Percentiles rank a stretch among this genome's conserved stretches.
phyloP scores from a whole-genome alignment of 352 stramenopile species.

The Elongisporangium prolatum region DNA sequence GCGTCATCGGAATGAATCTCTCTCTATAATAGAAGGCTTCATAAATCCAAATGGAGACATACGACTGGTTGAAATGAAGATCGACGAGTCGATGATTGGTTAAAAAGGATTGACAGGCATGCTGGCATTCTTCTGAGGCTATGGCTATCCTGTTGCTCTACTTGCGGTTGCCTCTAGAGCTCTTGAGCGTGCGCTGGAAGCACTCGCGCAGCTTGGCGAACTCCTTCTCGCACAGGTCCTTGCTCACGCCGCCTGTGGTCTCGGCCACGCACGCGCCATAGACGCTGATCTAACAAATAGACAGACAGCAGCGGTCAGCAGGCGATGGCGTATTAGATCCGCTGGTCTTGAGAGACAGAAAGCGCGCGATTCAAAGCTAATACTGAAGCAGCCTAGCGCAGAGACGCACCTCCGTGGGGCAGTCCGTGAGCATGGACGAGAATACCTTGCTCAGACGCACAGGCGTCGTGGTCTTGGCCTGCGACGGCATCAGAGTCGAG shows the following conservation, averaged over 20 bases:
- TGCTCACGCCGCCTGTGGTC: constrained; percentile 45
- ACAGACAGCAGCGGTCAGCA: not conserved
- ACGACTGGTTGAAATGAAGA: constrained; percentile 6
- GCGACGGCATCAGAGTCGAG: constrained; percentile 6
- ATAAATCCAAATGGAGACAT: not conserved
- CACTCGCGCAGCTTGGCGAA: constrained; percentile 70
- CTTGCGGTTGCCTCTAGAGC: not conserved
- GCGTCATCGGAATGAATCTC: not conserved
- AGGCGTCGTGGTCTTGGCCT: constrained; percentile 13
- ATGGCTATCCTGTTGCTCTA: no score
- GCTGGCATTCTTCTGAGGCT: no score
- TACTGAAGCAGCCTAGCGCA: not conserved
- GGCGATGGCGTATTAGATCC: not conserved
- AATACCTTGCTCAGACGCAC: constrained; percentile 68
- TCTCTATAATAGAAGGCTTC: constrained; percentile 1
- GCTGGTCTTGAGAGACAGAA: not conserved
- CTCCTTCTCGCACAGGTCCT: constrained; percentile 56
- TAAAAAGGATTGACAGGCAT: constrained; percentile 4
- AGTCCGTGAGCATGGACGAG: constrained; percentile 60
- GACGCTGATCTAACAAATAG: constrained; percentile 51
- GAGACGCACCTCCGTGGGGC: constrained; percentile 48
- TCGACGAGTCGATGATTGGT: not conserved
- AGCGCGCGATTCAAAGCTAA: no score
- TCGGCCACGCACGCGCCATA: constrained; percentile 76
- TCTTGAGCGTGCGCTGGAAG: constrained; percentile 50